These are phyloP conservation scores for Cryptosporidium sp. DNA, from an alignment of 169 alveolate species.

Conservation along the genomic window DNA sequence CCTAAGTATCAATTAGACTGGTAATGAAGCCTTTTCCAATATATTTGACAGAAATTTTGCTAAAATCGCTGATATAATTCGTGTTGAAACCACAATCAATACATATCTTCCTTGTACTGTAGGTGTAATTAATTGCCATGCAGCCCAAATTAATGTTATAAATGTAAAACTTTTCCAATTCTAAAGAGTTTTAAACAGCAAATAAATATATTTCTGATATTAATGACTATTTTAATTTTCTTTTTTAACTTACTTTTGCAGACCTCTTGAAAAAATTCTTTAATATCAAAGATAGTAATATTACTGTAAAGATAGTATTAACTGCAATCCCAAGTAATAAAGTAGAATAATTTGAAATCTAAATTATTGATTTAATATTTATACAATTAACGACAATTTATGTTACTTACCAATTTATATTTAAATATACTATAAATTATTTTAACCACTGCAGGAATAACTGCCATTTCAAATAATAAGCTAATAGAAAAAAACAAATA, in stretches of 20 bases:
- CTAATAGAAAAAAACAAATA: constrained; percentile 46
- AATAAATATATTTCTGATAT: background rate
- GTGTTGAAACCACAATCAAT: constrained; percentile 56
- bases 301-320: constrained; percentile 20
- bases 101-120: constrained; percentile 60
- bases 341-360: constrained; percentile 28
- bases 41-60: constrained; percentile 60
- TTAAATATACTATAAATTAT: constrained; percentile 28
- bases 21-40: constrained; percentile 4
- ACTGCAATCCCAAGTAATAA: constrained; percentile 20
- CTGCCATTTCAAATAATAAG: constrained; percentile 46
- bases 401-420: constrained; percentile 53
- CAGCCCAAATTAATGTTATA: constrained; percentile 55
- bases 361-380: background rate
- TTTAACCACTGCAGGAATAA: constrained; percentile 33
- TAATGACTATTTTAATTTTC: background rate
- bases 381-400: background rate
- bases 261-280: constrained; percentile 6
- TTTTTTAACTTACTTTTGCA: constrained; percentile 28
- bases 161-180: constrained; percentile 46
- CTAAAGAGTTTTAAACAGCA: background rate
- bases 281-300: background rate
- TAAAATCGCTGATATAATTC: constrained; percentile 51
- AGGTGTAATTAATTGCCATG: constrained; percentile 72
- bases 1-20: background rate